Conservation (phyloP, 495 filamentous ascomycete genomes). For the Xylaria longipes region DNA sequence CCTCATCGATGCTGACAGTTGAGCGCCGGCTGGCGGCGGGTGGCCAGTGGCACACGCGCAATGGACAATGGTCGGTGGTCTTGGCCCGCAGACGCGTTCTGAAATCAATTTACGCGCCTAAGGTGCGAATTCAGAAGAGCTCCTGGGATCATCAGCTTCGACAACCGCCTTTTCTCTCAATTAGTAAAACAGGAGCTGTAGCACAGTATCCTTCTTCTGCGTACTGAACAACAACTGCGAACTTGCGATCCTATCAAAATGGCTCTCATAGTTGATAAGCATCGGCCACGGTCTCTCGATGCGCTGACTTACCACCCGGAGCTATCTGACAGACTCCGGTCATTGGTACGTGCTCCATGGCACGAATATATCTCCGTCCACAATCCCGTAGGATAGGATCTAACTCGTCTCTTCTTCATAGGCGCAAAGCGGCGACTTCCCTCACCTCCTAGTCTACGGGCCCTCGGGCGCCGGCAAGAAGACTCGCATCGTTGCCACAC, state of each 20-base stretch:
- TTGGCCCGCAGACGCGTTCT: slow-evolving; percentile 34
- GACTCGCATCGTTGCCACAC: slow-evolving; percentile 90
- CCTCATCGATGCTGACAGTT: slow-evolving; percentile 3
- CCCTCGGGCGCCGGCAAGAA: slow-evolving; percentile 98
- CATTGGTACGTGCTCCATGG: slow-evolving; percentile 68
- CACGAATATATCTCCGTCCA: neutral
- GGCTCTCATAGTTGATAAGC: slow-evolving; percentile 90
- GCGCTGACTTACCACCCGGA: slow-evolving; percentile 86
- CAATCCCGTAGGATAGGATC: neutral
- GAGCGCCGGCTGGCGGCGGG: slow-evolving; percentile 9
- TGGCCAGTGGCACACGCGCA: neutral
- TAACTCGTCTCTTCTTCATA: slow-evolving; percentile 44
- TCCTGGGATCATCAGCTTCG: neutral
- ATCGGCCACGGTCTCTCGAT: slow-evolving; percentile 88
- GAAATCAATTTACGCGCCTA: slow-evolving; percentile 34
- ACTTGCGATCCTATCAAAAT: slow-evolving; percentile 35
- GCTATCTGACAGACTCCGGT: slow-evolving; percentile 84
- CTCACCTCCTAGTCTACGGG: slow-evolving; percentile 94
- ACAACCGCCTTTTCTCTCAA: neutral
- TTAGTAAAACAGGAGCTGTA: neutral
- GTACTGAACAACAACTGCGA: neutral
- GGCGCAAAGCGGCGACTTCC: slow-evolving; percentile 97
- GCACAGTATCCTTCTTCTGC: neutral
- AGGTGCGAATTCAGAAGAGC: neutral
- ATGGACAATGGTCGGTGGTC: neutral